Evolutionary conservation across 192 early-diverging fungal species (phyloP).

Genomic region (Dimargaris cristalligena): DNA sequence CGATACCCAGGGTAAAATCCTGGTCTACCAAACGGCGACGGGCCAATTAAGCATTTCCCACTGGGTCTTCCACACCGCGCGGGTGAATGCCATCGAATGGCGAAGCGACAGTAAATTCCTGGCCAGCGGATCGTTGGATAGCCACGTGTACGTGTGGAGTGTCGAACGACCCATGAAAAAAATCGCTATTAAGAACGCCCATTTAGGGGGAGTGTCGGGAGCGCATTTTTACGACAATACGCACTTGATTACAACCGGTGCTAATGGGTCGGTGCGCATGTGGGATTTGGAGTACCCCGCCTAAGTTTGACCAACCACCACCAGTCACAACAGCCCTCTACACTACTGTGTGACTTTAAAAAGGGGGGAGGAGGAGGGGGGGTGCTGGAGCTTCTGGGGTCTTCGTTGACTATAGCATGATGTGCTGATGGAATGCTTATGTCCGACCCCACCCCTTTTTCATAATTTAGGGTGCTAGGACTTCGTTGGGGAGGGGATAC

Average conservation of each 20-base stretch:
- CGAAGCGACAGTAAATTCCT: constrained; percentile 51
- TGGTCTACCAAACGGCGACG: constrained; percentile 42
- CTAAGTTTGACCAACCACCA: background rate
- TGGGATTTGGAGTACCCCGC: constrained; percentile 22
- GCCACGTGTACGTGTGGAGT: constrained; percentile 82
- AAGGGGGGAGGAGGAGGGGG: no score
- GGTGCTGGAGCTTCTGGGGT: no score
- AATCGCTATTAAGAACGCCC: constrained; percentile 63
- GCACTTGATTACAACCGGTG: constrained; percentile 55
- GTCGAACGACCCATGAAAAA: constrained; percentile 59
- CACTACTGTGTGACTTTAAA: no score
- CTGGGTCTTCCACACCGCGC: constrained; percentile 82
- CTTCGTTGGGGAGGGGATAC: no score
- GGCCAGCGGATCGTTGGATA: constrained; percentile 72
- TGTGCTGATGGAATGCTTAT: no score
- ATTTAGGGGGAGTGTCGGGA: constrained; percentile 59
- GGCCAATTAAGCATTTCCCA: constrained; percentile 35
- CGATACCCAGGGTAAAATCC: constrained; percentile 64
- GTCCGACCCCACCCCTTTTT: no score
- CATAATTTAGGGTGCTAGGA: no score
- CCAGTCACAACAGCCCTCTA: no score
- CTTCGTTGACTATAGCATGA: no score
- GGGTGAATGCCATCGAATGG: constrained; percentile 73
- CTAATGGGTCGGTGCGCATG: constrained; percentile 67
- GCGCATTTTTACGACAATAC: constrained; percentile 50